These are phyloP conservation scores for Chlorella sp. DNA, from an alignment of 139 green algal species.

Conservation along the genomic window DNA sequence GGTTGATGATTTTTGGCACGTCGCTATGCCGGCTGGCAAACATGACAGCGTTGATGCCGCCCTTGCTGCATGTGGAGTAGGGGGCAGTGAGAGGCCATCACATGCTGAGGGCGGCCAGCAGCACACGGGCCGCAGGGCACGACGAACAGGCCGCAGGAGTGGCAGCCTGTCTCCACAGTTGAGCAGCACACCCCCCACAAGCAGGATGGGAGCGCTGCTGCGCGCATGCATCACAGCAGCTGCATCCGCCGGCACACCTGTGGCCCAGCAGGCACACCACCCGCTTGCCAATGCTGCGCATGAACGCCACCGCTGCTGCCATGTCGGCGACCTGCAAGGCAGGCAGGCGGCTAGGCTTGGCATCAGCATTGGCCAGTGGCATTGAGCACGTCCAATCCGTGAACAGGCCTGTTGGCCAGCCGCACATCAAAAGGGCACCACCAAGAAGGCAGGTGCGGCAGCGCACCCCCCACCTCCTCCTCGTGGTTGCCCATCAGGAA, in stretches of 20 bases:
- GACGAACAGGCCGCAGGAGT: too few species aligned
- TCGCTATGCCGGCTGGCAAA: constrained; percentile 22
- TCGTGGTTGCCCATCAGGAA: constrained; percentile 55
- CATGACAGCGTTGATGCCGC: constrained; percentile 41
- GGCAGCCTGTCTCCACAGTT: too few species aligned
- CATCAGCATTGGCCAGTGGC: too few species aligned
- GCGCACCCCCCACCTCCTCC: constrained; percentile 23
- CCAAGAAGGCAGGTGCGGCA: too few species aligned
- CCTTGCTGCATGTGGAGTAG: constrained; percentile 3
- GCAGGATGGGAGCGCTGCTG: not conserved
- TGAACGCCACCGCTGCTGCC: constrained; percentile 19
- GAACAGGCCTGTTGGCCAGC: too few species aligned
- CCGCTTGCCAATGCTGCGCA: constrained; percentile 26
- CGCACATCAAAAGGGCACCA: too few species aligned
- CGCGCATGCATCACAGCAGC: not conserved
- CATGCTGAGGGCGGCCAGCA: not conserved
- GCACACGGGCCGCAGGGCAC: too few species aligned
- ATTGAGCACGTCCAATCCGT: too few species aligned
- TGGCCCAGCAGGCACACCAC: constrained; percentile 48
- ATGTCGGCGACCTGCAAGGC: constrained; percentile 19
- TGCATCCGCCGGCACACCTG: not conserved
- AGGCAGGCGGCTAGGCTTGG: too few species aligned
- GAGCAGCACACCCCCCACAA: not conserved
- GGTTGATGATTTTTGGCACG: constrained; percentile 41
- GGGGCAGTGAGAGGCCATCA: not conserved